Evolutionary conservation across 208 protist species (phyloP).

Genomic region (Borovskyia barvae): DNA sequence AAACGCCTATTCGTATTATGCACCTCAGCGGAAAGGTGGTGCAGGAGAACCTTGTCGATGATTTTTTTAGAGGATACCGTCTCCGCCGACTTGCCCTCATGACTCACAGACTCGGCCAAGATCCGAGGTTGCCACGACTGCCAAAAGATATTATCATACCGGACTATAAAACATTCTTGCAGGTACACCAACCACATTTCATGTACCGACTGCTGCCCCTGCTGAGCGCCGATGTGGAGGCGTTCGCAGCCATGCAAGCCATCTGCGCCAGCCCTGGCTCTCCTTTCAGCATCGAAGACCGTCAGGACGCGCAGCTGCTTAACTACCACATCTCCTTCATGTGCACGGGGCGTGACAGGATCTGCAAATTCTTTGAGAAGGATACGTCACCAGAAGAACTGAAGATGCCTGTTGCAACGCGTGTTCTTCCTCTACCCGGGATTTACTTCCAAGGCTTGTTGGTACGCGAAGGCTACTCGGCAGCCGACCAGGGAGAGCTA

Average conservation of each 20-base stretch:
- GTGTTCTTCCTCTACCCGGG: slow-evolving; percentile 48
- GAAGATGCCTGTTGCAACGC: slow-evolving; percentile 38
- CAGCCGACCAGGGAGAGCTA: no score
- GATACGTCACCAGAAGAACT: slow-evolving; percentile 42
- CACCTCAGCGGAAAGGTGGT: slow-evolving; percentile 66
- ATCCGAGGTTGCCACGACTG: slow-evolving; percentile 26
- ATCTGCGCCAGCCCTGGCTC: slow-evolving; percentile 54
- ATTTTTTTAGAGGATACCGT: slow-evolving; percentile 67
- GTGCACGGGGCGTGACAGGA: slow-evolving; percentile 37
- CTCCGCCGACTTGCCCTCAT: slow-evolving; percentile 76
- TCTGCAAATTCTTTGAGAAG: slow-evolving; percentile 66
- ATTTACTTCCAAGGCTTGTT: slow-evolving; percentile 66
- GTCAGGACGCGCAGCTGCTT: slow-evolving; percentile 48
- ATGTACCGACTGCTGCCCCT: slow-evolving; percentile 81
- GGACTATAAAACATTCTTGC: slow-evolving; percentile 49
- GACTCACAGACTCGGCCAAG: slow-evolving; percentile 38
- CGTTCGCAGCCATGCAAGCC: slow-evolving; percentile 68
- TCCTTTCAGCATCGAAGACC: slow-evolving; percentile 63
- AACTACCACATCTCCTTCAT: slow-evolving; percentile 47
- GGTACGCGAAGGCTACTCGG: slow-evolving; percentile 16
- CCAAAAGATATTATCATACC: slow-evolving; percentile 64
- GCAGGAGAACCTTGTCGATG: slow-evolving; percentile 60
- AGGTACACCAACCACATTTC: slow-evolving; percentile 73
- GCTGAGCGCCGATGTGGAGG: slow-evolving; percentile 55
- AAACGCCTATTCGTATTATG: slow-evolving; percentile 59